Percentiles rank a stretch among this genome's conserved stretches.
Conservation (phyloP, 2,329 filamentous ascomycete genomes). For the Piedraia hortae region DNA sequence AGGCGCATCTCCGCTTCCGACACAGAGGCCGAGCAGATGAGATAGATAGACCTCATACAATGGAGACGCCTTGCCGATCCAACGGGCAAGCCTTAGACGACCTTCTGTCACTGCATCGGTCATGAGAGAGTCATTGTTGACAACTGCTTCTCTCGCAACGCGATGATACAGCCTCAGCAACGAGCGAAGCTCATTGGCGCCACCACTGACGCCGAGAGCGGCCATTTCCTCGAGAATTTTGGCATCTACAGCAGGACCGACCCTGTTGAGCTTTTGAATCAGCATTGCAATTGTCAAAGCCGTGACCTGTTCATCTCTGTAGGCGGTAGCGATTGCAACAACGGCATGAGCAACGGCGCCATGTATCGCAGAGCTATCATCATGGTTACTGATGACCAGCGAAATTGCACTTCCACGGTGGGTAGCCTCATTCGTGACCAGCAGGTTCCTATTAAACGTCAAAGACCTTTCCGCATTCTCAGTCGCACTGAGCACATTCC, state of each 20-base stretch:
- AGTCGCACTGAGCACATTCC: conserved; percentile 67
- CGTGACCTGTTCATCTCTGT: conserved; percentile 71
- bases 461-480: conserved; percentile 24
- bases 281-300: conserved; percentile 86
- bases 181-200: conserved; percentile 56
- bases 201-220: conserved; percentile 46
- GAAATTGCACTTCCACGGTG: conserved; percentile 47
- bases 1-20: conserved; percentile 75
- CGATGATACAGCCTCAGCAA: conserved; percentile 61
- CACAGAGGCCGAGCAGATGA: conserved; percentile 59
- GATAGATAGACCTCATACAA: conserved; percentile 63
- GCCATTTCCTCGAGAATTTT: conserved; percentile 67
- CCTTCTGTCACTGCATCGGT: conserved; percentile 53
- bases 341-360: conserved; percentile 86
- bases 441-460: conserved; percentile 19
- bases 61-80: conserved; percentile 38
- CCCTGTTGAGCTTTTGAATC: conserved; percentile 76
- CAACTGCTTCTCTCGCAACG: conserved; percentile 43
- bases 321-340: conserved; percentile 59
- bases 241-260: conserved; percentile 53
- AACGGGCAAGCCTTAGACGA: conserved; percentile 48
- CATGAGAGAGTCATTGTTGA: conserved; percentile 38
- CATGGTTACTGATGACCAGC: conserved; percentile 43
- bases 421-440: conserved; percentile 3
- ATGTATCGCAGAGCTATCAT: conserved; percentile 52